Percentiles rank a stretch among this genome's conserved stretches.
Evolutionary conservation across 2,329 filamentous ascomycete species (phyloP).

Genomic region (Pseudogymnoascus sp.): DNA sequence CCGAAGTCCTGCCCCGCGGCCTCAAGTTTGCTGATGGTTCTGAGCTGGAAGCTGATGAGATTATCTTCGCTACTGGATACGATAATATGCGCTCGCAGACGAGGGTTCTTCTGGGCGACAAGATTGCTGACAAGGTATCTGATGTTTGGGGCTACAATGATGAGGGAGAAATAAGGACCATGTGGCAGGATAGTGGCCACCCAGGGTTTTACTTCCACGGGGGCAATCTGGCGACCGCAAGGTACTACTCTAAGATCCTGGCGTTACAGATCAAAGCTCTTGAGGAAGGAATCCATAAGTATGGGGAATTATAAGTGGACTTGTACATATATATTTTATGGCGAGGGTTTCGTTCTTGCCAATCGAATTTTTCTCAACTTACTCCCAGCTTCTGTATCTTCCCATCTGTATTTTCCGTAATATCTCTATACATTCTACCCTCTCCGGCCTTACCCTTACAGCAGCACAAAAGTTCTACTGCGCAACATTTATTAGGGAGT

Average conservation of each 20-base stretch:
- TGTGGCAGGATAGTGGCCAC: slow-evolving; percentile 39
- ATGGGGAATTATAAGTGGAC: too few relatives aligned
- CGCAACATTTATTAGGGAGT: too few relatives aligned
- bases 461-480: too few relatives aligned
- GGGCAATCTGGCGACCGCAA: slow-evolving; percentile 40
- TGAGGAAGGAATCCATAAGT: slow-evolving; percentile 29
- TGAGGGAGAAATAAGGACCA: slow-evolving; percentile 37
- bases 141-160: slow-evolving; percentile 43
- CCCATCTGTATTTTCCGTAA: too few relatives aligned
- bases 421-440: too few relatives aligned
- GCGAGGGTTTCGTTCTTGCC: too few relatives aligned
- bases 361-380: too few relatives aligned
- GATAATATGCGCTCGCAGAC: slow-evolving; percentile 45
- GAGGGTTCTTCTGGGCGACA: slow-evolving; percentile 41
- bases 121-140: slow-evolving; percentile 38
- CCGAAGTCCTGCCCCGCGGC: slow-evolving; percentile 31
- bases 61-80: slow-evolving; percentile 42
- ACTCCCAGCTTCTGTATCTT: too few relatives aligned
- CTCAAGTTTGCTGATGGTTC: slow-evolving; percentile 37
- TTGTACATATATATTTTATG: too few relatives aligned
- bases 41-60: slow-evolving; percentile 41
- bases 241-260: slow-evolving; percentile 38
- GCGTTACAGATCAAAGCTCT: slow-evolving; percentile 42
- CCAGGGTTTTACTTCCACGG: slow-evolving; percentile 45
- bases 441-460: too few relatives aligned